Evolutionary conservation across 2,329 filamentous ascomycete genomes (phyloP).

Genomic region (Gnomoniopsis smithogilvyi): DNA sequence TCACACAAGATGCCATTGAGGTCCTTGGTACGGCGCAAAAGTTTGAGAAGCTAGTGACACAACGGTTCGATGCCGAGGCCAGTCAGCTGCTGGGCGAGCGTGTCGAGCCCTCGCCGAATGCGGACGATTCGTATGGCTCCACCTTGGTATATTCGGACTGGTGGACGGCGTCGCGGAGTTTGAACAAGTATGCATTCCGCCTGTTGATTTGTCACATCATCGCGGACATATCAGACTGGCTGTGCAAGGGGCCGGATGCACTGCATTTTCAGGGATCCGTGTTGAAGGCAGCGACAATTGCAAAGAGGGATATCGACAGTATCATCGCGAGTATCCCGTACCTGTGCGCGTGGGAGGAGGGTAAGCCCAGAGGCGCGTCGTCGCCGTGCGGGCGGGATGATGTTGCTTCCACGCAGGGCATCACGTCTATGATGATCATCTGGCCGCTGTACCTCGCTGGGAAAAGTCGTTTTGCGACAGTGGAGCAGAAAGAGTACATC

Average conservation of each 20-base stretch:
- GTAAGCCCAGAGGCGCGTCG: not conserved
- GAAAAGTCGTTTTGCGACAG: constrained; percentile 2
- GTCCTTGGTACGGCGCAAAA: constrained; percentile 8
- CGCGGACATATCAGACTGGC: constrained; percentile 7
- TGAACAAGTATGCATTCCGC: constrained; percentile 8
- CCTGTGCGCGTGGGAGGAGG: constrained; percentile 2
- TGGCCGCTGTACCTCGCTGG: constrained; percentile 10
- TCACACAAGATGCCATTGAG: not conserved
- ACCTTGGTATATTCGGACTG: constrained; percentile 4
- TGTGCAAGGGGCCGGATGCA: not conserved
- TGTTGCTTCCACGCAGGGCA: not conserved
- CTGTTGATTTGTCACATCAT: constrained; percentile 11
- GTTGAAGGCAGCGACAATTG: not conserved
- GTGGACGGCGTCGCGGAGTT: constrained; percentile 5
- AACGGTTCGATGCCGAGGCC: constrained; percentile 1
- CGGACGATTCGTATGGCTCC: not conserved
- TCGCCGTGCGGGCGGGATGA: constrained; percentile 8
- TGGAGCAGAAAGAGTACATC: constrained; percentile 8
- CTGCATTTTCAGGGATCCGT: not conserved
- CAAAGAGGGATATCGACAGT: constrained; percentile 3
- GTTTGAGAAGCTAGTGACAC: constrained; percentile 4
- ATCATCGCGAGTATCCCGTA: constrained; percentile 11
- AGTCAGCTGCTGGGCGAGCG: not conserved
- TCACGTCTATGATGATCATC: constrained; percentile 8
- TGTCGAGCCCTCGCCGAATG: not conserved